Base-by-base conservation (phyloP, 2,329 filamentous ascomycete genomes). In the Clonostachys solani region DNA sequence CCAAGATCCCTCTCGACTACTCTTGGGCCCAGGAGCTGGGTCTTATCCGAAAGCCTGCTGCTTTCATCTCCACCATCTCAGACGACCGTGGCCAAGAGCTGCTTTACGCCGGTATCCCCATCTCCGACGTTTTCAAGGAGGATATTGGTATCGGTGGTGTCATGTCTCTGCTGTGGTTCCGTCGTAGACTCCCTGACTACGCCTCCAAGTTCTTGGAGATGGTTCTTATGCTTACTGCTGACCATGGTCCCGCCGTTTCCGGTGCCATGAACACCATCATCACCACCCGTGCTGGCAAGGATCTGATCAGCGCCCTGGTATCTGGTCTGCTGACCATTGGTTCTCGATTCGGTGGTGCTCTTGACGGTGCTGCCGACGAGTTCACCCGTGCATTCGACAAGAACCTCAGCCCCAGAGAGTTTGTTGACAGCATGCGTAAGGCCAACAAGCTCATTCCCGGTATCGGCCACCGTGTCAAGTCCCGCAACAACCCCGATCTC, bases 191-290 rank as follows among this genome's bases (percentile, higher is more conserved):
- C 53, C 94, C 94, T 54, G 78, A 87, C 65, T 97, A 96, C 69
- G 94, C 94, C 64, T 95, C 90, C 81, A 95, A 95, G 77, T 99
- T 99, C 82, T 77, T 99, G 60, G 94, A 99, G 81, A 99, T 99
- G 94, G 94, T 99, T 57, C 92, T 99, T 71, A 99, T 99, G 94
- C 84, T 99, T 66, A 99, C 94, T 66, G 94, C 94, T 61, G 94
- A 99, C 67, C 94, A 99, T 84, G 94, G 94, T 74, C 94, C 94
- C 47, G 94, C 94, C 61, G 94, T 99, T 60, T 99, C 94, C 60
- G 94, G 94, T 82, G 94, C 94, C 71, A 99, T 99, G 94, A 99
- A 99, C 86, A 99, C 94, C 69, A 99, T 99, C 71, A 97, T 99
- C 70, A 99, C 94, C 54, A 99, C 94, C 50, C 89, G 94, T 88